Evolutionary conservation across 768 basidiomycete species (phyloP).

Genomic region (Paxillus involutus): DNA sequence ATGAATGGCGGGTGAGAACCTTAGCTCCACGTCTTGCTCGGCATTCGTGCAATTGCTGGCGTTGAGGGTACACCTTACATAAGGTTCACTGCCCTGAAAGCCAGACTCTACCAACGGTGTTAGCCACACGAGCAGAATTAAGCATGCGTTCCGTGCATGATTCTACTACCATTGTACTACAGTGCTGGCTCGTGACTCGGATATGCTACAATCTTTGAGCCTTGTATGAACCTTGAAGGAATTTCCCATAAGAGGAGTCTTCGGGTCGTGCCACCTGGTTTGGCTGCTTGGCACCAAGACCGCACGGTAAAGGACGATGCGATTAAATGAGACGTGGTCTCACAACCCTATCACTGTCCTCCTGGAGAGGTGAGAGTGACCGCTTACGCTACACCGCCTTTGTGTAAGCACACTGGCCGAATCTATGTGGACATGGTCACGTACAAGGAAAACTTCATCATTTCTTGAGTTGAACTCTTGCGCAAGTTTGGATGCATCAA

Average conservation of each 20-base stretch:
- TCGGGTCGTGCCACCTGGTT: too few relatives aligned
- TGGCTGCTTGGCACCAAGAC: too few relatives aligned
- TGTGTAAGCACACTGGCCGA: constrained; percentile 4
- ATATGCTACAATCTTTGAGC: too few relatives aligned
- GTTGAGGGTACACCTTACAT: not conserved
- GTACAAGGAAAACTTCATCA: constrained; percentile 5
- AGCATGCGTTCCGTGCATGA: too few relatives aligned
- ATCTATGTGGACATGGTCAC: not conserved
- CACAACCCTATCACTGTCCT: constrained; percentile 2
- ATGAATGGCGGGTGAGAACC: not conserved
- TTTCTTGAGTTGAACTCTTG: constrained; percentile 8
- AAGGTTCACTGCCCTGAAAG: not conserved
- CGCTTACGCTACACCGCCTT: constrained; percentile 11
- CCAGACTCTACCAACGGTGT: too few relatives aligned
- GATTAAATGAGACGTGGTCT: constrained; percentile 13
- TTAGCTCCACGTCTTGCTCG: constrained; percentile 3
- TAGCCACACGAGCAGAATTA: too few relatives aligned
- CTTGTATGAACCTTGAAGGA: too few relatives aligned
- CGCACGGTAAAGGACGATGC: not conserved
- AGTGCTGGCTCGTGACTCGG: too few relatives aligned
- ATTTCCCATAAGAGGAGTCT: too few relatives aligned
- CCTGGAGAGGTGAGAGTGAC: constrained; percentile 5
- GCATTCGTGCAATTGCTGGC: not conserved
- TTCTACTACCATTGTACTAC: too few relatives aligned
- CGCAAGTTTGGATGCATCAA: constrained; percentile 17